Conservation (phyloP, 1,284 basidiomycete species). For the Apiotrichum domesticum region DNA sequence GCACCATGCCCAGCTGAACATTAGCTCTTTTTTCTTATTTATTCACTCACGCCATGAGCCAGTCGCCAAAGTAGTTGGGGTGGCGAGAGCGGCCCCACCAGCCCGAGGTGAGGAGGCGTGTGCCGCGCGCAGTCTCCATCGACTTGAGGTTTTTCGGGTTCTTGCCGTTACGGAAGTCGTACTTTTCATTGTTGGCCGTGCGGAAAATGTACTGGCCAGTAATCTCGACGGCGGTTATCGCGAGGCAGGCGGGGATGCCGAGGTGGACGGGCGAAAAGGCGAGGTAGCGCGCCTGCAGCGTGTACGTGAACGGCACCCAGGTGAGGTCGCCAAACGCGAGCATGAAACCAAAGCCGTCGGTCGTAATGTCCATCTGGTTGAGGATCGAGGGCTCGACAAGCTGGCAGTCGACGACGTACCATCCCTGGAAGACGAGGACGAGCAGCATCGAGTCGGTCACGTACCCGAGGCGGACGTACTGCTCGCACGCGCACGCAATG, state of each 20-base stretch:
- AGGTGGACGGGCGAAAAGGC: slow-evolving; percentile 80
- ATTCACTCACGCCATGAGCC: slow-evolving; percentile 47
- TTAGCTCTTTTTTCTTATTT: background rate
- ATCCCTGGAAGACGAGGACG: slow-evolving; percentile 76
- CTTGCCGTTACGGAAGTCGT: slow-evolving; percentile 84
- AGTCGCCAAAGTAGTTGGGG: slow-evolving; percentile 74
- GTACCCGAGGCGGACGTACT: slow-evolving; percentile 65
- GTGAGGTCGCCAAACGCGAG: slow-evolving; percentile 85
- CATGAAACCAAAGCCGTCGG: slow-evolving; percentile 99
- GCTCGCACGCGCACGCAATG: slow-evolving; percentile 85
- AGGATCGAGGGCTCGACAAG: slow-evolving; percentile 60
- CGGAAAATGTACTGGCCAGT: slow-evolving; percentile 91
- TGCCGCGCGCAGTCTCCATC: slow-evolving; percentile 78
- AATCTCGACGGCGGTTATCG: slow-evolving; percentile 63
- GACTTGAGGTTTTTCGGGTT: slow-evolving; percentile 89
- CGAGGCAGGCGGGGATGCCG: slow-evolving; percentile 57
- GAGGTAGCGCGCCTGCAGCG: slow-evolving; percentile 88
- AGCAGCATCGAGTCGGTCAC: slow-evolving; percentile 91
- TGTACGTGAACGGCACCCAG: slow-evolving; percentile 95
- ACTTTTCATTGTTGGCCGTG: slow-evolving; percentile 84
- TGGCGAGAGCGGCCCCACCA: slow-evolving; percentile 97
- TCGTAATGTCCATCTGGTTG: slow-evolving; percentile 96
- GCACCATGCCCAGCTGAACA: slow-evolving; percentile 59
- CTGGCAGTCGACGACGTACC: slow-evolving; percentile 72
- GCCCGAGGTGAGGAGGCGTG: slow-evolving; percentile 85